Conservation (phyloP, 2,329 filamentous ascomycete genomes). For the Colletotrichum higginsianum region DNA sequence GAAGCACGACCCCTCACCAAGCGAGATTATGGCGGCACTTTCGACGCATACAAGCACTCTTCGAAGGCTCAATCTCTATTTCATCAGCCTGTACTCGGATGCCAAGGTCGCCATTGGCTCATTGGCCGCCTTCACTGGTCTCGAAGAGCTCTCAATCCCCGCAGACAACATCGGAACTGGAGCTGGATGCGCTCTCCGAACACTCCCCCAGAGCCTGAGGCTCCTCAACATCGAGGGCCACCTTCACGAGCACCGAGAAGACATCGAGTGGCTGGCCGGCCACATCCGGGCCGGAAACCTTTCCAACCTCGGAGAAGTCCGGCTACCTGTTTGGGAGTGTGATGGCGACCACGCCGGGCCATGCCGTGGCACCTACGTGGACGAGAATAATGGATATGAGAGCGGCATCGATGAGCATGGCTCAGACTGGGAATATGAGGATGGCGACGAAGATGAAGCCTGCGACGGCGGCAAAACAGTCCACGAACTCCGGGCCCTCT, state of each 20-base stretch:
- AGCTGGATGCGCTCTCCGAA: neutral
- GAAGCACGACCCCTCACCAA: neutral
- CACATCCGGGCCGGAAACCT: neutral
- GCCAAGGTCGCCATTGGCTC: neutral
- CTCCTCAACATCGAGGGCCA: neutral
- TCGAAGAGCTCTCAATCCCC: neutral
- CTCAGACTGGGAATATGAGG: neutral
- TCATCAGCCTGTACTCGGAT: neutral
- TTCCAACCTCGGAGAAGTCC: neutral
- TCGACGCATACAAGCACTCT: neutral
- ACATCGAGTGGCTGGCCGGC: neutral
- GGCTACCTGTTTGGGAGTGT: neutral
- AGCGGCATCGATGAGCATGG: neutral
- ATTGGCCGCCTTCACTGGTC: neutral
- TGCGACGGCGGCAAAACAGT: neutral
- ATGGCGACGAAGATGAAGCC: neutral
- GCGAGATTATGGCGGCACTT: neutral
- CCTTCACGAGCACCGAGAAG: neutral
- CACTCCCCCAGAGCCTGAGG: neutral
- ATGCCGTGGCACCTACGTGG: neutral
- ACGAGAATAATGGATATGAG: neutral
- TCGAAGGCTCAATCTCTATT: neutral
- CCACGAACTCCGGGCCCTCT: neutral
- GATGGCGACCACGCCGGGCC: neutral
- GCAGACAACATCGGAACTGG: neutral